These are phyloP conservation scores for Sphaceloma murrayae DNA, from an alignment of 2,329 filamentous ascomycete species.

Conservation along the genomic window DNA sequence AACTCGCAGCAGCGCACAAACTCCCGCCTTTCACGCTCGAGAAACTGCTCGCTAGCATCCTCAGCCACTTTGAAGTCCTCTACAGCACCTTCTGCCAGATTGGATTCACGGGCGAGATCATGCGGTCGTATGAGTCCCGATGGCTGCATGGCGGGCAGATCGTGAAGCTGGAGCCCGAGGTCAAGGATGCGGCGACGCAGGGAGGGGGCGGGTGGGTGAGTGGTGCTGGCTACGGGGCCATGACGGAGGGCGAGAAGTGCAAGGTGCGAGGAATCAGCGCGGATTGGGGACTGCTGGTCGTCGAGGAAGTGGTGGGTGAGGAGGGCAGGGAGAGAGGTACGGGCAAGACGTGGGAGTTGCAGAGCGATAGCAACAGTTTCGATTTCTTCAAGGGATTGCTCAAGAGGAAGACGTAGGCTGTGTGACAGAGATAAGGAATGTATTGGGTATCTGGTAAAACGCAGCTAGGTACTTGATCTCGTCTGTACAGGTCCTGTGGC, in stretches of 20 bases:
- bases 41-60: slow-evolving; percentile 68
- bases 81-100: slow-evolving; percentile 64
- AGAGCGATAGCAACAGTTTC: slow-evolving; percentile 97
- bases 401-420: slow-evolving; percentile 57
- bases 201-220: slow-evolving; percentile 82
- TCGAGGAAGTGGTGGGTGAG: slow-evolving; percentile 67
- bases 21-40: slow-evolving; percentile 60
- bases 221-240: slow-evolving; percentile 60
- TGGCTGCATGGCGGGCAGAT: slow-evolving; percentile 71
- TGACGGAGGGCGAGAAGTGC: slow-evolving; percentile 55
- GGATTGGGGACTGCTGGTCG: slow-evolving; percentile 83
- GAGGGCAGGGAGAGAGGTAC: slow-evolving; percentile 51
- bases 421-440: not conserved
- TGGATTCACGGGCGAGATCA: slow-evolving; percentile 66
- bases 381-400: slow-evolving; percentile 90
- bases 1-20: slow-evolving; percentile 46
- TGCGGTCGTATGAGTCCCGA: slow-evolving; percentile 65
- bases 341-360: slow-evolving; percentile 70
- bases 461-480: too few relatives aligned
- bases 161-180: slow-evolving; percentile 70
- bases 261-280: slow-evolving; percentile 75
- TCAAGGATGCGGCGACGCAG: slow-evolving; percentile 51
- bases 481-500: slow-evolving; percentile 12
- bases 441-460: too few relatives aligned
- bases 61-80: slow-evolving; percentile 66